Evolutionary conservation across 2,329 filamentous ascomycete species (phyloP).

Genomic region (Hypoxylon sp.): DNA sequence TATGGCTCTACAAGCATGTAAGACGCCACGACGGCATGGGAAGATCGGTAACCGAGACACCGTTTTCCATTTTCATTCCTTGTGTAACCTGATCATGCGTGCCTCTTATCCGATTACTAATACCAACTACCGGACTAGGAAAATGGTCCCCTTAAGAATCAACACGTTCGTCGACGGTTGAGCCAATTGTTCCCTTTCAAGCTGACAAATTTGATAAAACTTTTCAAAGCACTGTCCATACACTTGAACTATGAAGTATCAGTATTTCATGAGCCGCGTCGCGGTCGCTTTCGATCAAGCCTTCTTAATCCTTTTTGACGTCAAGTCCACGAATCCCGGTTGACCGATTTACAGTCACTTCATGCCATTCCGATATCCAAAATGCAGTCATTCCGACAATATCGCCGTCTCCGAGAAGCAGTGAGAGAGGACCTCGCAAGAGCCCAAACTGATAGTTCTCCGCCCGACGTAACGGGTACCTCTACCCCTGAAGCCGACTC

Average conservation of each 20-base stretch:
- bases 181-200: neutral
- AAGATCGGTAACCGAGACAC: neutral
- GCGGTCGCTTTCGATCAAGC: neutral
- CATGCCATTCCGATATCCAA: neutral
- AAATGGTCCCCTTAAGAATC: neutral
- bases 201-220: neutral
- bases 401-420: constrained; percentile 26
- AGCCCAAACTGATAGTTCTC: neutral
- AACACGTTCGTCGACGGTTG: neutral
- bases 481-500: constrained; percentile 1
- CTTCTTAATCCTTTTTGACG: neutral
- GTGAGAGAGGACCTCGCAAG: constrained; percentile 26
- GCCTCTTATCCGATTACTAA: neutral
- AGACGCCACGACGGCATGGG: neutral
- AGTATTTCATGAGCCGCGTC: constrained; percentile 2
- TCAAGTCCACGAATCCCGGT: neutral
- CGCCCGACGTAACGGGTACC: neutral
- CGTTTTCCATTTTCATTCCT: neutral
- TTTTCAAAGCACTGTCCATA: neutral
- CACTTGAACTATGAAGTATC: neutral
- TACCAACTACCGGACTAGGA: neutral
- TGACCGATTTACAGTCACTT: neutral
- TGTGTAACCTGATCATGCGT: neutral
- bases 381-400: constrained; percentile 16
- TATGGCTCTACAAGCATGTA: neutral